These are phyloP conservation scores for Posidonia australis DNA, from an alignment of 106 monocot species.

Conservation along the genomic window DNA sequence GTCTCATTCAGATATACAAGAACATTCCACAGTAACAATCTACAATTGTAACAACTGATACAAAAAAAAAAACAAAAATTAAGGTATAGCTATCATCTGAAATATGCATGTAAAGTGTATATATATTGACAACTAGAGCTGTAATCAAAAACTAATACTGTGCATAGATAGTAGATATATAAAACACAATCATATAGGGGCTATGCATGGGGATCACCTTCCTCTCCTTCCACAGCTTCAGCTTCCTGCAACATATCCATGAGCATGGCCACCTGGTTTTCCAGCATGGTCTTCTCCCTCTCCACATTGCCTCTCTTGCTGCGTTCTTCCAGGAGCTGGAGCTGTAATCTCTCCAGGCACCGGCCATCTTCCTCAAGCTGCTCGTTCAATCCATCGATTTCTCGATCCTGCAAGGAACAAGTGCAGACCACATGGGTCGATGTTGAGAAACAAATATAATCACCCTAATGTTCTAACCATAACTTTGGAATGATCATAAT, in stretches of 20 bases:
- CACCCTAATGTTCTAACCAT: too few species aligned
- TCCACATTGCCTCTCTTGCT: constrained; percentile 60
- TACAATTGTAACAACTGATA: too few species aligned
- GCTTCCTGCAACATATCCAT: constrained; percentile 75
- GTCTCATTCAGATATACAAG: too few species aligned
- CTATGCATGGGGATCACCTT: not conserved
- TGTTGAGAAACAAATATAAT: not conserved
- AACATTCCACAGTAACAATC: too few species aligned
- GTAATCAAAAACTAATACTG: too few species aligned
- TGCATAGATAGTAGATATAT: too few species aligned
- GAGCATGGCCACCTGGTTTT: constrained; percentile 72
- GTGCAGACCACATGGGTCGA: not conserved
- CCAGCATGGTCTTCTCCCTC: constrained; percentile 61
- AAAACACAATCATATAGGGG: not conserved
- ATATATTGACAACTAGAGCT: too few species aligned
- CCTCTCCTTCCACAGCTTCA: constrained; percentile 29
- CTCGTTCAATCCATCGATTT: constrained; percentile 84
- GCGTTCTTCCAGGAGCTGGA: constrained; percentile 69
- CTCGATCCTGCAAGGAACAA: constrained; percentile 46
- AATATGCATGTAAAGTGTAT: too few species aligned
- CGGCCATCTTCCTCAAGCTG: constrained; percentile 77
- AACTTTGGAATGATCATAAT: too few species aligned
- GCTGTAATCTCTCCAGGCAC: constrained; percentile 69
- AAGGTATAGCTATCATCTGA: too few species aligned
- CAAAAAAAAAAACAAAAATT: too few species aligned